phyloP scores from a whole-genome alignment of 768 basidiomycete species.

The Russula vinacea region DNA sequence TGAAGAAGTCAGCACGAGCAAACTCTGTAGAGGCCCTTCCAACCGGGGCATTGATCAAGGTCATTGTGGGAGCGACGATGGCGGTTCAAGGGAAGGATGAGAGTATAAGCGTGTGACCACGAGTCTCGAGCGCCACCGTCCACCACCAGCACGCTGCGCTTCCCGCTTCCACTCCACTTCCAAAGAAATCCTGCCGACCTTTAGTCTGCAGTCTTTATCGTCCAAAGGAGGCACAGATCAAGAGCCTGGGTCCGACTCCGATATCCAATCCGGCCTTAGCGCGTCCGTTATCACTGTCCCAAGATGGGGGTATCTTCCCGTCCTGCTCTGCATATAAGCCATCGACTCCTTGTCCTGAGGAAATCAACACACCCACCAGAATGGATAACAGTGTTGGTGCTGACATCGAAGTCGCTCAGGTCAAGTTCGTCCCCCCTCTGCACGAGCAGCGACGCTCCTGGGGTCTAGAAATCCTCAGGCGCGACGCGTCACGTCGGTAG shows the following conservation, averaged over 20 bases:
- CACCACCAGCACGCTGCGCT: neutral
- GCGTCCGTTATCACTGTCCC: neutral
- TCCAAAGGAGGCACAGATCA: neutral
- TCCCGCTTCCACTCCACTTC: neutral
- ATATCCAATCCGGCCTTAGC: slow-evolving; percentile 1
- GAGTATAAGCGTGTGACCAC: neutral
- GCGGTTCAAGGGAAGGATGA: neutral
- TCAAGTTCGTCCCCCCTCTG: slow-evolving; percentile 67
- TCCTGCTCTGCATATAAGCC: slow-evolving; percentile 15
- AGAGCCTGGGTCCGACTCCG: slow-evolving; percentile 7
- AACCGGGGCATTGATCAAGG: slow-evolving; percentile 31
- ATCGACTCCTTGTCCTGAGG: neutral
- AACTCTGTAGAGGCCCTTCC: slow-evolving; percentile 43
- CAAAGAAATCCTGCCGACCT: neutral
- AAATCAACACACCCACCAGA: neutral
- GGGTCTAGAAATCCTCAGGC: slow-evolving; percentile 61
- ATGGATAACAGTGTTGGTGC: slow-evolving; percentile 6
- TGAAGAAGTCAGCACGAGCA: slow-evolving; percentile 45
- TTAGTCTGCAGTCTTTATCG: neutral
- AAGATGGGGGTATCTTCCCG: neutral
- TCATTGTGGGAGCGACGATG: slow-evolving; percentile 25
- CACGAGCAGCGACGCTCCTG: slow-evolving; percentile 67
- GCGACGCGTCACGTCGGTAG: slow-evolving; percentile 54
- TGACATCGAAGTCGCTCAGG: slow-evolving; percentile 27
- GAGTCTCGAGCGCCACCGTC: no score